phyloP scores from a whole-genome alignment of 257 asterid genomes.

The Gardenia jasminoides region DNA sequence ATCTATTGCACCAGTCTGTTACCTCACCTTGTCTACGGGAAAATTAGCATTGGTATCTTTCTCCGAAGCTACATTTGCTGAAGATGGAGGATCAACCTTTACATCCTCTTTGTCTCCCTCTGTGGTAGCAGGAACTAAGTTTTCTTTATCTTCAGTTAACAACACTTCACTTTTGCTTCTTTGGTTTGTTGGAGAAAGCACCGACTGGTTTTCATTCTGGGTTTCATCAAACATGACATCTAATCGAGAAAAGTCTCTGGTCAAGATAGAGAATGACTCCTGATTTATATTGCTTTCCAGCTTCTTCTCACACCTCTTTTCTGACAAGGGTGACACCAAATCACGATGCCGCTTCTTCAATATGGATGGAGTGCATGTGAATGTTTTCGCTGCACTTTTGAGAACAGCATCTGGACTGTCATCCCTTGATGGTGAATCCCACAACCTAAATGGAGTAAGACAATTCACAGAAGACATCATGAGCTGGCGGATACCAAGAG shows the following conservation, averaged over 20 bases:
- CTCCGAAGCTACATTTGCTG: conserved; percentile 31
- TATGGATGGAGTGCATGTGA: conserved; percentile 80
- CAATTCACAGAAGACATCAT: conserved; percentile 69
- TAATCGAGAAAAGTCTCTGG: conserved; percentile 54
- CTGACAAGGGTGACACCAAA: conserved; percentile 80
- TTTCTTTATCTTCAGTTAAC: conserved; percentile 54
- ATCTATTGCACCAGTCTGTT: conserved; percentile 29
- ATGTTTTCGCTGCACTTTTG: conserved; percentile 86
- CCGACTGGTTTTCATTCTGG: conserved; percentile 32
- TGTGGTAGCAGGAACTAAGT: conserved; percentile 36
- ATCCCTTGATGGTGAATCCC: conserved; percentile 95
- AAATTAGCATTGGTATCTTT: conserved; percentile 26
- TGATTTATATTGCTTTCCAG: conserved; percentile 44
- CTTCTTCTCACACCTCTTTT: conserved; percentile 75
- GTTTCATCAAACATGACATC: conserved; percentile 57
- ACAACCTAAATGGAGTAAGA: conserved; percentile 59
- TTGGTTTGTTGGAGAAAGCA: conserved; percentile 29
- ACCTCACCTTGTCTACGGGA: conserved; percentile 25
- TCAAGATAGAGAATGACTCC: conserved; percentile 44
- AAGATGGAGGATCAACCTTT: conserved; percentile 26
- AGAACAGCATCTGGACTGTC: conserved; percentile 74
- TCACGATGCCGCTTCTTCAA: conserved; percentile 89
- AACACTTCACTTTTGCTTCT: conserved; percentile 26
- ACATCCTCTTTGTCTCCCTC: conserved; percentile 30
- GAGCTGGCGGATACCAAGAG: conserved; percentile 94